phyloP scores from a whole-genome alignment of 2,329 filamentous ascomycete genomes.

The Xylariaceae sp. region DNA sequence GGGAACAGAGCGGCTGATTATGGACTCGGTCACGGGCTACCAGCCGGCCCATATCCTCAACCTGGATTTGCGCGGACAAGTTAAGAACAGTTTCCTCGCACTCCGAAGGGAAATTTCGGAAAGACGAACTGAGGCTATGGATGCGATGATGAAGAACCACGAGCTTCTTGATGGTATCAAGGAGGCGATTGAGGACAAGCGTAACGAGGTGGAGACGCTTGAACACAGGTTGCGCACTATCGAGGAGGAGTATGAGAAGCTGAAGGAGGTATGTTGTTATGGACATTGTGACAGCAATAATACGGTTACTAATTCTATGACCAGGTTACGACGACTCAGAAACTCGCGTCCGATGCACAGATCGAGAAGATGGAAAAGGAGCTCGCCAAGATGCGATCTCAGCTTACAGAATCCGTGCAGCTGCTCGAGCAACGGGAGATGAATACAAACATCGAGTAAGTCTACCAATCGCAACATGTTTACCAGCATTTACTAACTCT shows the following conservation, averaged over 20 bases:
- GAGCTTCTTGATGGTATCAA: slow-evolving; percentile 91
- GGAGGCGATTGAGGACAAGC: slow-evolving; percentile 94
- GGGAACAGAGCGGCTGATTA: slow-evolving; percentile 71
- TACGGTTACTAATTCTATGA: slow-evolving; percentile 16
- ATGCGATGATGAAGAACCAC: slow-evolving; percentile 90
- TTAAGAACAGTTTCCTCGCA: slow-evolving; percentile 71
- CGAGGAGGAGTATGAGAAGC: slow-evolving; percentile 90
- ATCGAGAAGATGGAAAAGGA: slow-evolving; percentile 99
- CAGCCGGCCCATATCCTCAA: slow-evolving; percentile 85
- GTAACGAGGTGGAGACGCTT: slow-evolving; percentile 83
- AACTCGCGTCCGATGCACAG: slow-evolving; percentile 82
- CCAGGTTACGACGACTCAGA: slow-evolving; percentile 68
- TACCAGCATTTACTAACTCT: not conserved
- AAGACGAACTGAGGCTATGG: slow-evolving; percentile 71
- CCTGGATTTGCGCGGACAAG: slow-evolving; percentile 75
- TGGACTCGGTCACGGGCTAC: slow-evolving; percentile 79
- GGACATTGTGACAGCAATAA: not conserved
- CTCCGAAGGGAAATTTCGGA: slow-evolving; percentile 92
- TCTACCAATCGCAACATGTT: slow-evolving; percentile 20
- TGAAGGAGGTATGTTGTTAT: slow-evolving; percentile 61
- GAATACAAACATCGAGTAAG: slow-evolving; percentile 91
- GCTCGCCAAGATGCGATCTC: slow-evolving; percentile 83
- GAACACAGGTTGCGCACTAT: slow-evolving; percentile 83
- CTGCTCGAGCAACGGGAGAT: slow-evolving; percentile 92
- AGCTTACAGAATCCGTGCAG: slow-evolving; percentile 79